These are phyloP conservation scores for Aphanomyces astaci DNA, from an alignment of 352 stramenopile species.

Conservation along the genomic window DNA sequence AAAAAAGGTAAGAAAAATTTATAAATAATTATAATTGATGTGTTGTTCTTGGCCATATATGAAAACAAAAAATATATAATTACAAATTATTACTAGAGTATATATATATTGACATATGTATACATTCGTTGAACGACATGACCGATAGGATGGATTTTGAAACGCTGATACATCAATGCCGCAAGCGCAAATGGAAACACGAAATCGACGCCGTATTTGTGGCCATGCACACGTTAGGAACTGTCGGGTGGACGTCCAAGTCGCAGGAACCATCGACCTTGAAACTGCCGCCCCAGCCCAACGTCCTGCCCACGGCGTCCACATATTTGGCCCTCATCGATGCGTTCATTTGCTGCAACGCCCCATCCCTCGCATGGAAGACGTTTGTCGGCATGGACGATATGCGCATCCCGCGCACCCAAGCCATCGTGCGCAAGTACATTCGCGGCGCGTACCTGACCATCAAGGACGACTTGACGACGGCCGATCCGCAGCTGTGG, in stretches of 20 bases:
- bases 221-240: conserved; percentile 37
- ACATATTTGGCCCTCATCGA: conserved; percentile 68
- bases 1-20: too few relatives aligned
- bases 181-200: conserved; percentile 77
- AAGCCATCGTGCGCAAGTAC: conserved; percentile 62
- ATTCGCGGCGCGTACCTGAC: conserved; percentile 56
- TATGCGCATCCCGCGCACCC: conserved; percentile 38
- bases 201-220: conserved; percentile 51
- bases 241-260: conserved; percentile 23
- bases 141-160: conserved; percentile 61
- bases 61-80: too few relatives aligned
- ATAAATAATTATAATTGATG: too few relatives aligned
- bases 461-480: conserved; percentile 34
- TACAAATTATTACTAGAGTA: too few relatives aligned
- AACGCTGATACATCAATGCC: conserved; percentile 72
- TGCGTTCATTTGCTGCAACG: conserved; percentile 58
- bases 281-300: conserved; percentile 44
- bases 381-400: conserved; percentile 29
- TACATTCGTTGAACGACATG: too few relatives aligned
- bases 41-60: too few relatives aligned
- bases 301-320: conserved; percentile 51
- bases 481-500: background rate
- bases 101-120: too few relatives aligned
- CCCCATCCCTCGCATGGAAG: conserved; percentile 50
- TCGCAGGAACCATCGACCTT: conserved; percentile 25